Base-by-base conservation (phyloP, 2,329 filamentous ascomycete species). In the Teratosphaeria gauchensis region DNA sequence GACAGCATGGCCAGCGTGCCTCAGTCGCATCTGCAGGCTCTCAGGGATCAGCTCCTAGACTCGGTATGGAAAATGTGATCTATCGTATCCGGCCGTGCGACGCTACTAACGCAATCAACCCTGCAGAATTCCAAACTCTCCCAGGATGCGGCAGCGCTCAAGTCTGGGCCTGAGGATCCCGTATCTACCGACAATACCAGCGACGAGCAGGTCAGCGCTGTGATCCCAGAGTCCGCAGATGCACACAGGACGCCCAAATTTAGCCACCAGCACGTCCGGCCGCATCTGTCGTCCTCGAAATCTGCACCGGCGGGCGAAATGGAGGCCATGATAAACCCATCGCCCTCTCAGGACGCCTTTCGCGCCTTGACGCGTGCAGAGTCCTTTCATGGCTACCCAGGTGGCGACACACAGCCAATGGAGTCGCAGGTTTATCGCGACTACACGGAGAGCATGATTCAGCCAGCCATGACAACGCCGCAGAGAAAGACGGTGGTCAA, bases 341-440 rank as follows among this genome's bases (percentile, higher is more conserved):
- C 57, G 14, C 58, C 60, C n/a, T 64, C 63, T 31, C 65, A 65
- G 53, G 53, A 61, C 12, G 58, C 58, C n/a, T 60, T 59, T 30
- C 56, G 55, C 4, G 51, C 51, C 19, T 52, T 63, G 53, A 62
- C 56, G n/a, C 66, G 64, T 42, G 63, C 68, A 19, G 61, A 58
- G 28, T 75, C 73, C 35, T 78, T 77, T 61, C 57, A 64, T 28
- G 73, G 66, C 35, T 73, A 68, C 53, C 63, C 61, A 16, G 69
- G 71, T 55, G 76, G 76, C 55, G 77, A 80, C 61, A 79, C 77
- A 1, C 77, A 80, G 67, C 72, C 73, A 28, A 71, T 72, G 64
- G 75, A 77, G 57, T 76, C 76, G 56, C 77, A 79, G 62, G 73
- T 78, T 53, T 76, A 77, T 64, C 73, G 68, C 53, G 66, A 75